Percentiles rank a stretch among this genome's conserved stretches.
Conservation (phyloP, 2,329 filamentous ascomycete species). For the Colletotrichum scovillei region DNA sequence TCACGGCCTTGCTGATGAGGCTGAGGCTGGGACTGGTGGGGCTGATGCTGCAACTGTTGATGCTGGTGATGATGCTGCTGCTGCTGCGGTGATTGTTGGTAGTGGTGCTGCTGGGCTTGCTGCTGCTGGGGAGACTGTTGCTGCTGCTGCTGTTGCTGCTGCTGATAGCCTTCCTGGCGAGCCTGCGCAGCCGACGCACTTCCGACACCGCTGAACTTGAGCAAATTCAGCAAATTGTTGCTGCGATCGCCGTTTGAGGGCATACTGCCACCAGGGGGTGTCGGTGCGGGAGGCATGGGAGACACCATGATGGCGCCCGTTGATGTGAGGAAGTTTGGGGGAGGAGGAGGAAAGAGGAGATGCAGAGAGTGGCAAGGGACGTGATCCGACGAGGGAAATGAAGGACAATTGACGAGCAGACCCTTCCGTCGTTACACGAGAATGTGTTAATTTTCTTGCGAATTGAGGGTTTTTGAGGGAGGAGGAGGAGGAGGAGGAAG, state of each 20-base stretch:
- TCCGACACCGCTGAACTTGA: conserved; percentile 66
- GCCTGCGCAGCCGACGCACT: conserved; percentile 33
- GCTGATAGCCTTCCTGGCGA: conserved; percentile 40
- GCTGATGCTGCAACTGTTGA: conserved; percentile 34
- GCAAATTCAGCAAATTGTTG: conserved; percentile 67
- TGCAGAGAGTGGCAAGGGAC: conserved; percentile 4
- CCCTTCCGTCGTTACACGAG: conserved; percentile 33
- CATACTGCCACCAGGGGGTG: conserved; percentile 53
- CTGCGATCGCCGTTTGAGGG: conserved; percentile 59
- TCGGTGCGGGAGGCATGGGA: conserved; percentile 62
- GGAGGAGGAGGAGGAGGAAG: not conserved
- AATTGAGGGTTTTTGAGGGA: not conserved
- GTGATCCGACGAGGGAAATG: conserved; percentile 31
- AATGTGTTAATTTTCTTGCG: not conserved
- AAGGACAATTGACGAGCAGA: conserved; percentile 28
- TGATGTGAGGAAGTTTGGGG: not conserved
- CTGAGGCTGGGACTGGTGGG: conserved; percentile 39
- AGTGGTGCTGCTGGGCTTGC: conserved; percentile 25
- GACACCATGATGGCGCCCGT: conserved; percentile 45
- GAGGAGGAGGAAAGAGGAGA: conserved; percentile 11
- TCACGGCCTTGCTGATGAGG: conserved; percentile 37
- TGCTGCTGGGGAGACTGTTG: conserved; percentile 34
- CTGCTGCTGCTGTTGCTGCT: conserved; percentile 46
- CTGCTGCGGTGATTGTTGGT: conserved; percentile 22
- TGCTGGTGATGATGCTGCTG: conserved; percentile 36